phyloP scores from a whole-genome alignment of 768 basidiomycete genomes.

The Lentinula edodes region DNA sequence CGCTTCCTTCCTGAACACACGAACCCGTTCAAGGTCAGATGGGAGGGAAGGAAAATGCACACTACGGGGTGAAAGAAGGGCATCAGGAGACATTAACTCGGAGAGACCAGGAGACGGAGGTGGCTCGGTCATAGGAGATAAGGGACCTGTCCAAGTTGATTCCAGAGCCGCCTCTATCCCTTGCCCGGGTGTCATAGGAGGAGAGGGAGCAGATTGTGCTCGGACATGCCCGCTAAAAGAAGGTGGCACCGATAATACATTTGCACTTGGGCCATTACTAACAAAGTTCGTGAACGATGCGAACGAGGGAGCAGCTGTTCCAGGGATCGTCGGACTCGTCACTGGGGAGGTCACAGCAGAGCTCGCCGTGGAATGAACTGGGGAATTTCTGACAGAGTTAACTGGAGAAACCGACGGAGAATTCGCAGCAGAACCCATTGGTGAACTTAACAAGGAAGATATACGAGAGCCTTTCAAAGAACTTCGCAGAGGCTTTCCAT shows the following conservation, averaged over 20 bases:
- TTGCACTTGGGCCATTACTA: not conserved
- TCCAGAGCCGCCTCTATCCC: not conserved
- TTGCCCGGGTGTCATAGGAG: constrained; percentile 30
- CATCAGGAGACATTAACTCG: not conserved
- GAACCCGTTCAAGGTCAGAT: constrained; percentile 54
- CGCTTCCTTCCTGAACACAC: constrained; percentile 60
- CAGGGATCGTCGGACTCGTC: not conserved
- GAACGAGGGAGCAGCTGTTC: not conserved
- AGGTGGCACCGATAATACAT: not conserved
- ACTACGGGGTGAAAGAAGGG: constrained; percentile 53
- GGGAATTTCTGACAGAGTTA: not conserved
- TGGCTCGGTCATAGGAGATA: not conserved
- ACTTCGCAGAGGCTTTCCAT: constrained; percentile 83
- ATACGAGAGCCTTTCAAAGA: constrained; percentile 60
- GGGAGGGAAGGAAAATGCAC: constrained; percentile 82
- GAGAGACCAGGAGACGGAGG: not conserved
- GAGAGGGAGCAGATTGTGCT: constrained; percentile 52
- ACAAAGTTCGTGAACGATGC: not conserved
- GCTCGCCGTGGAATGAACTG: not conserved
- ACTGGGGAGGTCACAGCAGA: not conserved
- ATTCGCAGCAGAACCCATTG: not conserved
- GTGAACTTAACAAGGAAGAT: not conserved
- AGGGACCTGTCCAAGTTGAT: constrained; percentile 1
- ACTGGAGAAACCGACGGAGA: not conserved
- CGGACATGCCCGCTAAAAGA: constrained; percentile 19